Evolutionary conservation across 2,329 filamentous ascomycete genomes (phyloP).

Genomic region (Ophiostoma angusticollis): DNA sequence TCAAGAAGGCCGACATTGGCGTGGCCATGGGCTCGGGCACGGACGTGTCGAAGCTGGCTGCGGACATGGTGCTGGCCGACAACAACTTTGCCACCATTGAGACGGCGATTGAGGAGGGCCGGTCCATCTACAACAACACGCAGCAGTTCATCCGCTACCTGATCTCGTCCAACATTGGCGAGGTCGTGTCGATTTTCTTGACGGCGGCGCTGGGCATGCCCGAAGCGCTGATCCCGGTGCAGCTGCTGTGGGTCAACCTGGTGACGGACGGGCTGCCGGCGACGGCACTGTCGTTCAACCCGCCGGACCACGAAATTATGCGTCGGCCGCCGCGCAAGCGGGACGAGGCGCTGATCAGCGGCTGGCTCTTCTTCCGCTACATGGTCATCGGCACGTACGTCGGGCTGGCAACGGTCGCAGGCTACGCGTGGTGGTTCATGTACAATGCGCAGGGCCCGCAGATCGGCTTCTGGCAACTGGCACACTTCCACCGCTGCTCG

Average conservation of each 20-base stretch:
- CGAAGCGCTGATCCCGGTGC: conserved; percentile 90
- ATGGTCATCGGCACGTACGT: conserved; percentile 94
- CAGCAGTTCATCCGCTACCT: conserved; percentile 99
- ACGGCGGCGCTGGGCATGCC: conserved; percentile 95
- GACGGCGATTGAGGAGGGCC: conserved; percentile 87
- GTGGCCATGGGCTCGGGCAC: conserved; percentile 98
- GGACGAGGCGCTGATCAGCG: conserved; percentile 81
- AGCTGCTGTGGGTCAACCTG: conserved; percentile 96
- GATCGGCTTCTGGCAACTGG: conserved; percentile 78
- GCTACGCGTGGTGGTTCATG: conserved; percentile 99
- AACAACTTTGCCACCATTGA: conserved; percentile 99
- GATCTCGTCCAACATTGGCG: conserved; percentile 97
- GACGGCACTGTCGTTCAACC: conserved; percentile 94
- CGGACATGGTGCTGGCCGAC: conserved; percentile 97
- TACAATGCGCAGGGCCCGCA: conserved; percentile 82
- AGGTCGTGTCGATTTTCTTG: conserved; percentile 97
- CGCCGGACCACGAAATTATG: conserved; percentile 98
- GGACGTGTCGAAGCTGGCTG: conserved; percentile 89
- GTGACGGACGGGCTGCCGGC: conserved; percentile 95
- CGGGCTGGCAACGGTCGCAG: conserved; percentile 83
- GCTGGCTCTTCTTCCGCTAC: conserved; percentile 96
- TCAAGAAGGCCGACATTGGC: conserved; percentile 98
- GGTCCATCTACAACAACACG: conserved; percentile 99
- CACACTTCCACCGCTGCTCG: conserved; percentile 89
- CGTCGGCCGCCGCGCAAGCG: conserved; percentile 79